Percentiles rank a stretch among this genome's conserved stretches.
Conservation (phyloP, 2,329 filamentous ascomycete species). For the Ceratocystis alfenasii region DNA sequence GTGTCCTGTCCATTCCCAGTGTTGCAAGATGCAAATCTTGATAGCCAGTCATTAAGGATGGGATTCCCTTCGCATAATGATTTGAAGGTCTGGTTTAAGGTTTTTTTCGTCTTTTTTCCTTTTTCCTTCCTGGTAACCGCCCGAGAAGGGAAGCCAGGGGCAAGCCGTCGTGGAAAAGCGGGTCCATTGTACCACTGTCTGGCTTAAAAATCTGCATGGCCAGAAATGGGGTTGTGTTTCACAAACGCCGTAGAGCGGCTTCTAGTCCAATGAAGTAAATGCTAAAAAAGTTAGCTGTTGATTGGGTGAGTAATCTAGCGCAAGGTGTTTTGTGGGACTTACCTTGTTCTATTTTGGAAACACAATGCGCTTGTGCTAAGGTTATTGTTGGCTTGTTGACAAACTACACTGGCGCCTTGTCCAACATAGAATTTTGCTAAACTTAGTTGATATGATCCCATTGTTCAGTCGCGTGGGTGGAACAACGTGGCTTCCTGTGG, state of each 20-base stretch:
- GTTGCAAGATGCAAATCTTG: not conserved
- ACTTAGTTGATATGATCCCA: too few species aligned
- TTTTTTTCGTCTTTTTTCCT: not conserved
- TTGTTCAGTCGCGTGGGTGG: too few species aligned
- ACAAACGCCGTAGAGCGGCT: conserved; percentile 4
- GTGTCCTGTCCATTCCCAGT: not conserved
- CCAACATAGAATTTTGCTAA: not conserved
- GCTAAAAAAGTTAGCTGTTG: not conserved
- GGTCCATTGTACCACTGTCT: not conserved
- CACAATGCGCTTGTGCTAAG: not conserved
- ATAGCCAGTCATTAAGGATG: not conserved
- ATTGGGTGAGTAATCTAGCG: not conserved
- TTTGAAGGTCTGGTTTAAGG: not conserved
- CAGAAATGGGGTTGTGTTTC: not conserved
- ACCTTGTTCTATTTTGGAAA: not conserved
- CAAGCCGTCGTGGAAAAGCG: not conserved
- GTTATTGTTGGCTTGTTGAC: not conserved
- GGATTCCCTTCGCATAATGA: not conserved
- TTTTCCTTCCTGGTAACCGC: not conserved
- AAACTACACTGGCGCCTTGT: not conserved
- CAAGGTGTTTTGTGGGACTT: not conserved
- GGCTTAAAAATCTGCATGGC: not conserved
- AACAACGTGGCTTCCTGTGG: too few species aligned
- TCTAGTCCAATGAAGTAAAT: conserved; percentile 1
- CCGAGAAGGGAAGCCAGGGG: not conserved